phyloP scores from a whole-genome alignment of 208 protist species.

The Porcisia hertigi region DNA sequence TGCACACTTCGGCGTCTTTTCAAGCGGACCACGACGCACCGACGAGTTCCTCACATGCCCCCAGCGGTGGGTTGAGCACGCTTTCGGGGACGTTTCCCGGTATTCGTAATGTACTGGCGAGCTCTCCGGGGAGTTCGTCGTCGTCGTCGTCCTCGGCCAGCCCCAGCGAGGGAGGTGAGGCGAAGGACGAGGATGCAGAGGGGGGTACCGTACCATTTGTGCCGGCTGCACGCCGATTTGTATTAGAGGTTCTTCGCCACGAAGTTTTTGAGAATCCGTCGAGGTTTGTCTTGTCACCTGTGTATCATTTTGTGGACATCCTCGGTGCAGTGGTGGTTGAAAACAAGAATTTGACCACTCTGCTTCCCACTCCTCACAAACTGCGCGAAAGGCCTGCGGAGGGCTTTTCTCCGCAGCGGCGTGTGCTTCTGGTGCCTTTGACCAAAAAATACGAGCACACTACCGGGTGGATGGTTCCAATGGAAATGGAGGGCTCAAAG shows the following conservation, averaged over 20 bases:
- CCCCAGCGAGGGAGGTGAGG: not conserved
- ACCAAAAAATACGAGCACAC: slow-evolving; percentile 53
- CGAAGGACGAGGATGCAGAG: not conserved
- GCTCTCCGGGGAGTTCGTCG: not conserved
- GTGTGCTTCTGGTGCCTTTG: slow-evolving; percentile 76
- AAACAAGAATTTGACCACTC: slow-evolving; percentile 50
- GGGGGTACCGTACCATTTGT: slow-evolving; percentile 32
- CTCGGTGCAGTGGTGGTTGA: slow-evolving; percentile 74
- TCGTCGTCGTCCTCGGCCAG: not conserved
- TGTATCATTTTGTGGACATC: slow-evolving; percentile 71
- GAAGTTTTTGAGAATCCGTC: slow-evolving; percentile 70
- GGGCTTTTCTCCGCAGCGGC: slow-evolving; percentile 49
- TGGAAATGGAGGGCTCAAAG: slow-evolving; percentile 43
- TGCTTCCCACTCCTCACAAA: slow-evolving; percentile 52
- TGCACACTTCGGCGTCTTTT: not conserved
- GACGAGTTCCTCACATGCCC: not conserved
- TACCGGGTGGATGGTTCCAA: slow-evolving; percentile 72
- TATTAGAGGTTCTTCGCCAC: slow-evolving; percentile 61
- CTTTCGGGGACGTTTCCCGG: not conserved
- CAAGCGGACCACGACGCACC: not conserved
- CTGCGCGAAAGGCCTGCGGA: slow-evolving; percentile 36
- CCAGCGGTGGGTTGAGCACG: not conserved
- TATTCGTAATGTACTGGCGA: too few species aligned
- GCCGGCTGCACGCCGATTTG: slow-evolving; percentile 31
- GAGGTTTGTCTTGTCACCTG: slow-evolving; percentile 66